Evolutionary conservation across 2,329 filamentous ascomycete genomes (phyloP), one percentile per base, ranked within the genome.

Genomic region (Alternaria novae-zelandiae): DNA sequence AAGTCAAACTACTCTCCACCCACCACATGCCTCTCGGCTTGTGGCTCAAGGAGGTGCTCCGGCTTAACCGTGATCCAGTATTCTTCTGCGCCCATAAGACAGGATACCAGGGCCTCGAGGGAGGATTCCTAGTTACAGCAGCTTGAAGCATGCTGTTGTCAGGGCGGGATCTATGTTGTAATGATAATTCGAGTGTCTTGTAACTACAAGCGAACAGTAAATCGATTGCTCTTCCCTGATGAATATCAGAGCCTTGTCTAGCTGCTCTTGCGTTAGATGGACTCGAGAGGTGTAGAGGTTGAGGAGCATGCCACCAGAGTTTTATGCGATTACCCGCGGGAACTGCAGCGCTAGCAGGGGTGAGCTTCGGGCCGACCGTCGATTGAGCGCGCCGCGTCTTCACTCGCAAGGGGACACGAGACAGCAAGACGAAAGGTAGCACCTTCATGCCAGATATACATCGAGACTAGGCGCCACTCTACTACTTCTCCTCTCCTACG

Each of bases 1-100:
- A 93, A 97, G 93, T 97, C 94, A 97, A 97, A 88, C 93, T 85
- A 87, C 90, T 88, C 59, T 90, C 93, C 91, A 97, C 89, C 90
- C 92, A 91, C 89, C 89, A 85, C 82, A 80, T 80, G 85, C 88
- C 91, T 96, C 83, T 97, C 92, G 84, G 88, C 83, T 84, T 85
- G 86, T 89, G 87, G 89, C 90, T 92, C 87, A 90, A 94, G 89
- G 90, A 90, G 90, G 88, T 88, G 92, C 94, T 97, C 94, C 94
- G 94, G 94, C 94, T 97, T 97, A 97, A 96, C 97, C 91, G 93
- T 90, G 92, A 93, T 93, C 91, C 77, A 62, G 66, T 68, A 70
- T 80, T 74, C 57, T 75, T 97, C 87, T 97, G 85, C 91, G 94
- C 93, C 92, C 87, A 63, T 81, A 80, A 86, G 88, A 91, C 89